These are phyloP conservation scores for Porogramme epimiltina DNA, from an alignment of 1,284 basidiomycete species.

Conservation along the genomic window DNA sequence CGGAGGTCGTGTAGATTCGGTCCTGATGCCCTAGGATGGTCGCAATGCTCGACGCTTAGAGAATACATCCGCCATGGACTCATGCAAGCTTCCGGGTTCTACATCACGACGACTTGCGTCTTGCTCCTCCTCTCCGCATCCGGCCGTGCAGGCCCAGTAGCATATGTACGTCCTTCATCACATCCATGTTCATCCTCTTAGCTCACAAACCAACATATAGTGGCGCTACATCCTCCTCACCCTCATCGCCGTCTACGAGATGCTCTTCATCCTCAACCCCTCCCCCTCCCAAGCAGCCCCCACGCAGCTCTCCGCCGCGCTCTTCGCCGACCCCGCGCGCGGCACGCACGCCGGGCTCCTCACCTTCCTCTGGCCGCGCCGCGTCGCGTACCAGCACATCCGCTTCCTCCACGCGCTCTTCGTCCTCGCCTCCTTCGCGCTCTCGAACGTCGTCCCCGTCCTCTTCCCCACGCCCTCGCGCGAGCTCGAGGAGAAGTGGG, in stretches of 20 bases:
- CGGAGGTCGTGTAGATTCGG: slow-evolving; percentile 61
- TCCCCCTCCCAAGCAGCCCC: slow-evolving; percentile 39
- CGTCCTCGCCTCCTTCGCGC: slow-evolving; percentile 68
- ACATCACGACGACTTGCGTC: slow-evolving; percentile 61
- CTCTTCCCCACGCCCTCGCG: slow-evolving; percentile 45
- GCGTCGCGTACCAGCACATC: slow-evolving; percentile 74
- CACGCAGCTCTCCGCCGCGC: slow-evolving; percentile 4
- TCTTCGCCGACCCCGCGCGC: slow-evolving; percentile 33
- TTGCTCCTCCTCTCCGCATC: slow-evolving; percentile 69
- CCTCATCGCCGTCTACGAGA: slow-evolving; percentile 59
- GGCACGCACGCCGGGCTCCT: slow-evolving; percentile 39
- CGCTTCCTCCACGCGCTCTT: slow-evolving; percentile 78
- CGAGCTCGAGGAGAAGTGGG: slow-evolving; percentile 11
- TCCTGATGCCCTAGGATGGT: slow-evolving; percentile 70
- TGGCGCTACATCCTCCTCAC: slow-evolving; percentile 78
- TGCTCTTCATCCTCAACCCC: slow-evolving; percentile 63
- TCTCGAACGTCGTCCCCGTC: slow-evolving; percentile 67
- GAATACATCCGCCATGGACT: slow-evolving; percentile 79
- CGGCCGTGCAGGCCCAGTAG: slow-evolving; percentile 58
- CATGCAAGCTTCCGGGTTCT: slow-evolving; percentile 67
- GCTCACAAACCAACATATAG: slow-evolving; percentile 40
- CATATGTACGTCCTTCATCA: slow-evolving; percentile 59
- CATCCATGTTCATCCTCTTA: not conserved
- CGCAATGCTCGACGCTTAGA: slow-evolving; percentile 59
- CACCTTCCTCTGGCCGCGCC: slow-evolving; percentile 57